Percentiles rank a stretch among this genome's conserved stretches.
These are phyloP conservation scores for Ceriops zippeliana DNA, from an alignment of 345 rosid genomes.

Conservation along the genomic window DNA sequence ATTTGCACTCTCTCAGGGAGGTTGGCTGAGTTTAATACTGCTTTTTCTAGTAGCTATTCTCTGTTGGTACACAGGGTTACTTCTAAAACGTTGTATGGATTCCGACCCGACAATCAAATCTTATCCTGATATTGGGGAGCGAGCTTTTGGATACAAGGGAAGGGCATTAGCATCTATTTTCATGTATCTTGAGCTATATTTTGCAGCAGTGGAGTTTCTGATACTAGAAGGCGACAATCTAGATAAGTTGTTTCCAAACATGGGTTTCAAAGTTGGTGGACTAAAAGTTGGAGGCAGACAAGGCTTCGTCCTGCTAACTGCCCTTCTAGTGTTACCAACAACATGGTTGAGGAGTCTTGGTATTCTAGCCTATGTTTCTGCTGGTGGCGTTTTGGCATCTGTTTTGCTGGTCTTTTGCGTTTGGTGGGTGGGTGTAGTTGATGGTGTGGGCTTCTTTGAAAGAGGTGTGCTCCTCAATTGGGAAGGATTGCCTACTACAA, in stretches of 20 bases:
- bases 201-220: slow-evolving; percentile 64
- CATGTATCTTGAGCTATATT: slow-evolving; percentile 52
- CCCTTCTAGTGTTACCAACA: slow-evolving; percentile 53
- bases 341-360: slow-evolving; percentile 68
- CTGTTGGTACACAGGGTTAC: slow-evolving; percentile 63
- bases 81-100: slow-evolving; percentile 54
- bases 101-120: slow-evolving; percentile 34
- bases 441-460: slow-evolving; percentile 54
- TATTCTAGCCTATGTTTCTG: slow-evolving; percentile 56
- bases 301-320: slow-evolving; percentile 48
- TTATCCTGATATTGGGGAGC: slow-evolving; percentile 58
- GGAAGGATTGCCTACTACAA: slow-evolving; percentile 50
- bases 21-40: slow-evolving; percentile 52
- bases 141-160: slow-evolving; percentile 60
- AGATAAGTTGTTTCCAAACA: slow-evolving; percentile 51
- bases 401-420: slow-evolving; percentile 45
- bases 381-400: slow-evolving; percentile 61
- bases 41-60: slow-evolving; percentile 48
- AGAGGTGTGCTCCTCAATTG: slow-evolving; percentile 36
- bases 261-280: slow-evolving; percentile 29
- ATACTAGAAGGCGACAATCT: slow-evolving; percentile 69
- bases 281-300: slow-evolving; percentile 44
- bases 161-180: slow-evolving; percentile 48
- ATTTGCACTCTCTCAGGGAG: slow-evolving; percentile 61
- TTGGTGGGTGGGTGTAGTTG: slow-evolving; percentile 50